Percentiles rank a stretch among this genome's conserved stretches.
These are phyloP conservation scores for Silene coronaria DNA, from an alignment of 179 eudicot genomes.

Conservation along the genomic window DNA sequence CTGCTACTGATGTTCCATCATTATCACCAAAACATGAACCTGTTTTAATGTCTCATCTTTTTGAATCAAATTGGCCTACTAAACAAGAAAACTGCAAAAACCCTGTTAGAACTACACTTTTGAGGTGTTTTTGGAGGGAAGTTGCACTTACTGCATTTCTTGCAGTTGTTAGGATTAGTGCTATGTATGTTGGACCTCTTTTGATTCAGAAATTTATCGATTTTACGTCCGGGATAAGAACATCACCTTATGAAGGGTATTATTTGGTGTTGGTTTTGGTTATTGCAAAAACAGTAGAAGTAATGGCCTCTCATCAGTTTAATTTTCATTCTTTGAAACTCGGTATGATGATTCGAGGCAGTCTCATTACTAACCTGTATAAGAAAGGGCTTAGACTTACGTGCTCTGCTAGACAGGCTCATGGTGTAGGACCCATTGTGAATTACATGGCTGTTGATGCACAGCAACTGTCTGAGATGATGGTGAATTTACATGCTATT, in stretches of 20 bases:
- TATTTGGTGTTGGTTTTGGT: conserved; percentile 60
- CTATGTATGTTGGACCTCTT: conserved; percentile 82
- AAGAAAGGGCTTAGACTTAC: conserved; percentile 74
- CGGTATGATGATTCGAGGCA: conserved; percentile 77
- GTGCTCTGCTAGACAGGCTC: conserved; percentile 76
- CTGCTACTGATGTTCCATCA: conserved; percentile 56
- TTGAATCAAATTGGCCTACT: conserved; percentile 72
- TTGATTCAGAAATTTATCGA: conserved; percentile 64
- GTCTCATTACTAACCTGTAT: conserved; percentile 70
- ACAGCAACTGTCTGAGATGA: conserved; percentile 93
- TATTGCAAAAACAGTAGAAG: conserved; percentile 64
- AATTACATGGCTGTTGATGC: conserved; percentile 99
- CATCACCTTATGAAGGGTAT: conserved; percentile 74
- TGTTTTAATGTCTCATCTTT: conserved; percentile 57
- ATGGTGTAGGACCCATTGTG: conserved; percentile 91
- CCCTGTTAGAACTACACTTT: conserved; percentile 63
- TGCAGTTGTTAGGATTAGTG: conserved; percentile 63
- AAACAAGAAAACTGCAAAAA: conserved; percentile 58
- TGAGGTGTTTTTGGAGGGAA: conserved; percentile 80
- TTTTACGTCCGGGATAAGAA: conserved; percentile 61
- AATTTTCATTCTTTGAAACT: conserved; percentile 75
- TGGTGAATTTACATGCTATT: conserved; percentile 68
- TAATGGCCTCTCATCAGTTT: conserved; percentile 69
- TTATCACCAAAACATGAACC: conserved; percentile 73
- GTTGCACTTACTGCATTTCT: conserved; percentile 61